Evolutionary conservation across 2,329 filamentous ascomycete genomes (phyloP).

Genomic region (Verticillium albo-atrum): DNA sequence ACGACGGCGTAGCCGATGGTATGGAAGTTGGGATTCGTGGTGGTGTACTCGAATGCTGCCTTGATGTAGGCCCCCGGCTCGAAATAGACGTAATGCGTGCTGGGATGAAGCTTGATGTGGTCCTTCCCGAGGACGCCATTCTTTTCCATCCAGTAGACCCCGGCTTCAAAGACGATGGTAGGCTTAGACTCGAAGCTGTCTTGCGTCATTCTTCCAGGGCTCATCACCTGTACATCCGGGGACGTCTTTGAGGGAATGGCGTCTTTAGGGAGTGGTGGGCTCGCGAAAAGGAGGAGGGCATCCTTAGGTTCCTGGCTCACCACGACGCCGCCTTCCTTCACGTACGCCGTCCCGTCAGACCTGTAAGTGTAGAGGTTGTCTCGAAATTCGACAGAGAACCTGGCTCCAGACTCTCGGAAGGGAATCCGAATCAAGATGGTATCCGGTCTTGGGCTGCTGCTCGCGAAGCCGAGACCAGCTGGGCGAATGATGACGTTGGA

Average conservation of each 20-base stretch:
- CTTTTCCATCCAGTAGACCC: slow-evolving; percentile 23
- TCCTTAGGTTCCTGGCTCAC: slow-evolving; percentile 22
- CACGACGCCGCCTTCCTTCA: slow-evolving; percentile 14
- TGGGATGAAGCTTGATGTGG: slow-evolving; percentile 12
- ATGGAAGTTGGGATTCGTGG: slow-evolving; percentile 15
- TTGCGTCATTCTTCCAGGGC: slow-evolving; percentile 17
- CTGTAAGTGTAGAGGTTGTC: slow-evolving; percentile 23
- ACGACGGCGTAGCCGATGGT: slow-evolving; percentile 29
- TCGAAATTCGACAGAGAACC: slow-evolving; percentile 27
- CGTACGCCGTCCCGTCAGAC: slow-evolving; percentile 15
- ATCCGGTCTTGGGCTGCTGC: slow-evolving; percentile 13
- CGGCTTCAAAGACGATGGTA: slow-evolving; percentile 20
- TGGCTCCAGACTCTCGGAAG: slow-evolving; percentile 16
- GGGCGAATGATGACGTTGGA: slow-evolving; percentile 23
- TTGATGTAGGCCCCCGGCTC: slow-evolving; percentile 30
- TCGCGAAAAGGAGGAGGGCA: slow-evolving; percentile 25
- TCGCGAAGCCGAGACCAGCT: slow-evolving; percentile 15
- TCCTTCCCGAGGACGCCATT: slow-evolving; percentile 14
- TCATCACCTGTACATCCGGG: slow-evolving; percentile 11
- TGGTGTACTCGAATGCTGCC: slow-evolving; percentile 27
- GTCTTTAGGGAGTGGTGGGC: slow-evolving; percentile 16
- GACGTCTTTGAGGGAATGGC: slow-evolving; percentile 13
- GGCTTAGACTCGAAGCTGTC: slow-evolving; percentile 10
- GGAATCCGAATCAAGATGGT: slow-evolving; percentile 21
- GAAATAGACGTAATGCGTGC: slow-evolving; percentile 20